Base-by-base conservation (phyloP, 345 rosid genomes). In the Mercurialis annua region DNA sequence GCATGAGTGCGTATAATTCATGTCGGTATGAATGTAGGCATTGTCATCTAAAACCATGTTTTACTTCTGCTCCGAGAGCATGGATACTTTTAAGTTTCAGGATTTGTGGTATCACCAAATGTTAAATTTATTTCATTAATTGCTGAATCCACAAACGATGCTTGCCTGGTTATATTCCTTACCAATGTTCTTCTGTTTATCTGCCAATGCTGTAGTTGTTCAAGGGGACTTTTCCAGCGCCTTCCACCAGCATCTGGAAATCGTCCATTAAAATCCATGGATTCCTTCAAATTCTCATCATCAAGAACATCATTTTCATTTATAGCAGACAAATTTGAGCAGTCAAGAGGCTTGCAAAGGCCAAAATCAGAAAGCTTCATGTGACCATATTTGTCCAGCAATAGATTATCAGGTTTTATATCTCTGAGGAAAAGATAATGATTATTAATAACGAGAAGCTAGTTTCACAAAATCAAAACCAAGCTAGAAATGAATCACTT, bases 291-390 rank as follows among this genome's bases (percentile, higher is more conserved):
- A 76, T 73, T 88, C 59, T 79, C 85, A 66, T 86, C 97, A 68
- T 85, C 88, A 59, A 90, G 75, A 18, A 79, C 83, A 75, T 88
- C 93, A 63, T 90, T 81, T 78, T 88, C 97, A 70, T 81, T 78
- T 66, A 90, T 83, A 53, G 89, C 74, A 48, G 86, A 85, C 69
- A 93, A 81, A 77, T 76, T 79, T 69, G 92, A 74, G 74, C 93
- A 87, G 73, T 90, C 94, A 60, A 93, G 92, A 71, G 98, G 97
- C 76, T 93, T 93, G 86, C 98, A 93, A 67, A 93, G 93, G 80
- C 97, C 98, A 83, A 93, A 92, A 80, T 93, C 98, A 26, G 97
- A 93, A 66, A 93, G 86, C 87, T 84, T 90, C 90, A 87, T 80
- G 72, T 90, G 98, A 65, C 98, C 98, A 70, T 84, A 52, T 85